phyloP scores from a whole-genome alignment of 1,139 yeast species.

The Candida glucosophila region DNA sequence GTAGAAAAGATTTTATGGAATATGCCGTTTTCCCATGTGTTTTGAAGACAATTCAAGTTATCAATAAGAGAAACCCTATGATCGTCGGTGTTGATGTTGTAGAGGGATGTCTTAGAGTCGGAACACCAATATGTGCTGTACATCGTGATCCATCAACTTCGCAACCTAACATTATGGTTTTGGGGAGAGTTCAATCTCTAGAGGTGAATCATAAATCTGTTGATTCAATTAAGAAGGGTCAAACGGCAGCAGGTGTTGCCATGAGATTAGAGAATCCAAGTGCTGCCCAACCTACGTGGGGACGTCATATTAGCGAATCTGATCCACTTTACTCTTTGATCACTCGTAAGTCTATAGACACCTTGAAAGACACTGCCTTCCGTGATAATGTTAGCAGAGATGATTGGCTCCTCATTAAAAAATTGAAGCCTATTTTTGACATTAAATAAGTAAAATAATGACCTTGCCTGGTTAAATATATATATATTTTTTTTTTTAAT shows the following conservation, averaged over 20 bases:
- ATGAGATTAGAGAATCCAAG: constrained; percentile 93
- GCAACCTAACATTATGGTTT: constrained; percentile 58
- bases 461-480: constrained; percentile 1
- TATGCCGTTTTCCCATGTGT: constrained; percentile 95
- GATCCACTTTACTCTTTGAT: constrained; percentile 85
- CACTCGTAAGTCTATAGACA: constrained; percentile 83
- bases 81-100: constrained; percentile 95
- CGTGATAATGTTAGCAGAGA: constrained; percentile 89
- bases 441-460: constrained; percentile 34
- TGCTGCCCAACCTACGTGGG: constrained; percentile 94
- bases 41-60: constrained; percentile 86
- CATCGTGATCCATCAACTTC: constrained; percentile 82
- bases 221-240: constrained; percentile 82
- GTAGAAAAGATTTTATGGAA: constrained; percentile 82
- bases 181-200: constrained; percentile 81
- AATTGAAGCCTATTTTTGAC: constrained; percentile 80
- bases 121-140: constrained; percentile 95
- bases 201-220: constrained; percentile 90
- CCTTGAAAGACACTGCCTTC: constrained; percentile 97
- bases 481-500: neutral
- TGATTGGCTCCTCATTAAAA: constrained; percentile 88
- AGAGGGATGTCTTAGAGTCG: constrained; percentile 83
- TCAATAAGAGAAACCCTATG: constrained; percentile 98
- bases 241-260: constrained; percentile 96
- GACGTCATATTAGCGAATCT: constrained; percentile 94